These are phyloP conservation scores for Pilaira anomala DNA, from an alignment of 192 early-diverging fungal genomes.

Conservation along the genomic window DNA sequence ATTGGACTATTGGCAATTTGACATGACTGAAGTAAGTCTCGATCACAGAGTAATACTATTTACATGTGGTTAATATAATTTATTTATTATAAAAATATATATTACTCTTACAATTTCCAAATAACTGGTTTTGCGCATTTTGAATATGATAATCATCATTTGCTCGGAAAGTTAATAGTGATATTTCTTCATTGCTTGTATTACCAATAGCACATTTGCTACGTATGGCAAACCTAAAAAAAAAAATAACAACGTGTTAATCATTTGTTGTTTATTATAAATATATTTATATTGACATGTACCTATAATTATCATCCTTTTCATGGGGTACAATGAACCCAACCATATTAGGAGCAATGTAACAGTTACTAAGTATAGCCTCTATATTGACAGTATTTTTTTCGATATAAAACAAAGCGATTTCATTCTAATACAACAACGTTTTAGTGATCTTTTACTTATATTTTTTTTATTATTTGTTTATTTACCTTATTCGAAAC, in stretches of 20 bases:
- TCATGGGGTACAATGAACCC: conserved; percentile 10
- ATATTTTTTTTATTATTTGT: too few species aligned
- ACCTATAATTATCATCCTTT: conserved; percentile 3
- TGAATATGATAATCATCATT: conserved; percentile 4
- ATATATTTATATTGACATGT: not conserved
- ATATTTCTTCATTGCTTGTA: conserved; percentile 12
- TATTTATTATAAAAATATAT: not conserved
- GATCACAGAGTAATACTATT: conserved; percentile 4
- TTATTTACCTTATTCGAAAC: conserved; percentile 16
- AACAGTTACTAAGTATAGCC: conserved; percentile 1
- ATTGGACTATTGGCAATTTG: not conserved
- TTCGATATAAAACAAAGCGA: conserved; percentile 10
- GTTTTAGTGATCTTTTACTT: not conserved
- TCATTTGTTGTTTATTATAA: not conserved
- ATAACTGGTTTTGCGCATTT: conserved; percentile 13
- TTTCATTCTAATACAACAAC: not conserved
- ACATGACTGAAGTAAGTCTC: conserved; percentile 2
- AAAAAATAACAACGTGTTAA: not conserved
- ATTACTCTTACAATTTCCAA: conserved; percentile 11
- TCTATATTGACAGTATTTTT: conserved; percentile 1
- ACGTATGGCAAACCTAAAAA: conserved; percentile 16
- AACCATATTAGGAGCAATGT: conserved; percentile 8
- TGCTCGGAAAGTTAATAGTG: conserved; percentile 4
- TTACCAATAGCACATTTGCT: conserved; percentile 15
- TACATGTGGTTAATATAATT: too few species aligned